These are phyloP conservation scores for Boletus pseudo-olivaceus DNA, from an alignment of 768 basidiomycete species.

Conservation along the genomic window DNA sequence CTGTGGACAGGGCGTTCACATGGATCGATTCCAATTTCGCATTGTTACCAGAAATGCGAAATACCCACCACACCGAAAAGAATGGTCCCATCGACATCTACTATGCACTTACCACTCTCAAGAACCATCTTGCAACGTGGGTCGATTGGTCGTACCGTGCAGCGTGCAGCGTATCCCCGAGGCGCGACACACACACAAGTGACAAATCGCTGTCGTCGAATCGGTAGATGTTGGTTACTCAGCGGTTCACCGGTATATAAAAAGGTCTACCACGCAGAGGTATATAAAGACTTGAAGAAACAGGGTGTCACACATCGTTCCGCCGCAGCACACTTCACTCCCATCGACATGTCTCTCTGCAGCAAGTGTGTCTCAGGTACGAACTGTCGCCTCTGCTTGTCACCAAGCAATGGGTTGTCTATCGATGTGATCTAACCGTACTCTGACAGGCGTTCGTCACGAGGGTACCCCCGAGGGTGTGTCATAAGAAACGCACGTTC, in stretches of 20 bases:
- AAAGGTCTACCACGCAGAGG: background rate
- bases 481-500: background rate
- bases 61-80: background rate
- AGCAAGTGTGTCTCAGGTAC: conserved; percentile 53
- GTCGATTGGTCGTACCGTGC: background rate
- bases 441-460: conserved; percentile 41
- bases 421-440: conserved; percentile 3
- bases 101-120: background rate
- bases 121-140: background rate
- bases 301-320: background rate
- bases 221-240: too few relatives aligned
- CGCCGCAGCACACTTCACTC: background rate
- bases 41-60: background rate
- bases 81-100: too few relatives aligned
- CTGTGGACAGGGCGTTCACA: too few relatives aligned
- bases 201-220: background rate
- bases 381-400: background rate
- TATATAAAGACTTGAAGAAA: conserved; percentile 14
- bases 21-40: background rate
- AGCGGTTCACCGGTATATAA: background rate
- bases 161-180: background rate
- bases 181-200: background rate
- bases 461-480: conserved; percentile 47
- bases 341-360: conserved; percentile 47
- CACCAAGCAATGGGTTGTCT: background rate